Evolutionary conservation across 2,329 filamentous ascomycete genomes (phyloP), one percentile per base, ranked within the genome.

Genomic region (Fusarium metavorans): DNA sequence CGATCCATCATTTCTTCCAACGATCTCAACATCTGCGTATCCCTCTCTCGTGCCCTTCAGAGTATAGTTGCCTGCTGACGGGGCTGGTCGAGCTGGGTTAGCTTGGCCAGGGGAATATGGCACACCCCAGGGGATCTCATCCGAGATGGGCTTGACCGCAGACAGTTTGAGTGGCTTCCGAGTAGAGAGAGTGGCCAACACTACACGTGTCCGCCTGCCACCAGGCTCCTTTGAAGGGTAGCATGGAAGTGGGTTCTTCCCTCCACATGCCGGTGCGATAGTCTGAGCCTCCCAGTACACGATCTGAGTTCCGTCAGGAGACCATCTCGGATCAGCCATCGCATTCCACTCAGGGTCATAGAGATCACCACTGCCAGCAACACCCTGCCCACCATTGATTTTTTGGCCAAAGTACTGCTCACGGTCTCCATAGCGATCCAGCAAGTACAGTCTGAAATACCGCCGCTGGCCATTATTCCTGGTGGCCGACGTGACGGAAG

Each of bases 271-370:
- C 0, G 85, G 86, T 1, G 81, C 66, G 4, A 82, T 70, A 2
- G 82, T 81, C 14, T 85, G 75, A 4, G 77, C 78, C 71, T 88
- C 83, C 74, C 78, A 85, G 67, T 85, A 88, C 0, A 83, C 83
- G 35, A 88, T 81, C 3, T 79, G 71, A 0, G 85, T 87, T 4
- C 81, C 80, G 67, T 87, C 85, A 1, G 76, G 79, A 5, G 82
- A 84, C 66, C 80, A 87, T 6, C 74, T 77, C 2, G 85, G 87
- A 68, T 88, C 86, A 6, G 86, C 87, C n/a, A 77, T 76, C 6
- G 80, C 86, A 70, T 88, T 88, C 86, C 87, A 88, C n/a, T 86
- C 80, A 0, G 85, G 83, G 62, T 87, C 85, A 59, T 85, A 83
- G 20, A 84, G 66, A 54, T 76, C 81, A 1, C 84, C 84, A 23